These are phyloP conservation scores for Boechera stricta DNA, from an alignment of 345 rosid species.

Conservation along the genomic window DNA sequence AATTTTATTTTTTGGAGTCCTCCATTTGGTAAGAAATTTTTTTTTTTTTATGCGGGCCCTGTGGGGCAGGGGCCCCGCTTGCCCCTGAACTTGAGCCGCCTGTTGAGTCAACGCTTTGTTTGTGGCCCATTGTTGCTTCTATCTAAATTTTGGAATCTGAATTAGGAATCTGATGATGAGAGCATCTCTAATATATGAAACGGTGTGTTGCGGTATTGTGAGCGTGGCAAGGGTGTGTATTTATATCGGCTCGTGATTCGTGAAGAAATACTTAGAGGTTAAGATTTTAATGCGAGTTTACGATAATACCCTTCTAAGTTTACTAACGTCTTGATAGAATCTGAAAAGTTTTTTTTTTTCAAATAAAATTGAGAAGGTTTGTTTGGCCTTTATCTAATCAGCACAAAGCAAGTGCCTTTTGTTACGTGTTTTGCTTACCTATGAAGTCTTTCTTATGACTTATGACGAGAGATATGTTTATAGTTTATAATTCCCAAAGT, in stretches of 20 bases:
- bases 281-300: conserved; percentile 18
- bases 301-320: conserved; percentile 24
- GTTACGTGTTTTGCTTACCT: neutral
- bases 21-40: too few species aligned
- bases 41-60: too few species aligned
- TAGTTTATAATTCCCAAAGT: neutral
- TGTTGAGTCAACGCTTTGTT: too few species aligned
- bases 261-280: conserved; percentile 34
- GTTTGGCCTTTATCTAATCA: conserved; percentile 42
- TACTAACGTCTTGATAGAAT: conserved; percentile 2
- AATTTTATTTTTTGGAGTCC: too few species aligned
- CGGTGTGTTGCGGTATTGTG: neutral
- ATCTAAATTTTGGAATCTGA: neutral
- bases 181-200: conserved; percentile 9
- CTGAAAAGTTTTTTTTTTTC: neutral
- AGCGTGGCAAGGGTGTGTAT: conserved; percentile 19
- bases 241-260: conserved; percentile 27
- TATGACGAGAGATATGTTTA: too few species aligned
- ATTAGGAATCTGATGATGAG: conserved; percentile 19
- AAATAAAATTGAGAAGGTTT: neutral
- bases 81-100: too few species aligned
- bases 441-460: conserved; percentile 38
- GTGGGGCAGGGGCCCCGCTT: too few species aligned
- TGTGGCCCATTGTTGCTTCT: too few species aligned
- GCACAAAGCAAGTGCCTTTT: conserved; percentile 15